Base-by-base conservation (phyloP, 2,329 filamentous ascomycete genomes). In the Monilinia aucupariae region DNA sequence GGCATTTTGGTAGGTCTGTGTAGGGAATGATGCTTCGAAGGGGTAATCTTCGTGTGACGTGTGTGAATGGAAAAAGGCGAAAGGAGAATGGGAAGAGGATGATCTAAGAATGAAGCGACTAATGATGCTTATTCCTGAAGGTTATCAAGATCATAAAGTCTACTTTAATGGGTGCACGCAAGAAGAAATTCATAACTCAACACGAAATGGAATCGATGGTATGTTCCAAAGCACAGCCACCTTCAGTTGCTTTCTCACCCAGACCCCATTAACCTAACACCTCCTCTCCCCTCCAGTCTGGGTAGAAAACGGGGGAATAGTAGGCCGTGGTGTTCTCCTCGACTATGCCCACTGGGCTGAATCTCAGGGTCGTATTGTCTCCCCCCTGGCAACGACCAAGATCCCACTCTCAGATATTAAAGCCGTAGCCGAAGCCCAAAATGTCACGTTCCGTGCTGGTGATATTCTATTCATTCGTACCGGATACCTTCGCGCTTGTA, bases 301-400 rank as follows among this genome's bases (percentile, higher is more conserved):
- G 75, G 68, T 69, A n/a, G 70, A 76, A 41, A 68, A 73, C 13
- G 79, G 80, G 39, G 79, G 80, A 43, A 76, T 83, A 8, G 78
- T 78, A 2, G 81, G 80, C 3, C 76, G 81, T 0, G 81, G 80
- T 25, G 74, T 83, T 2, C 73, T 84, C 0, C 71, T 83, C 0
- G 84, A 86, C 70, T 85, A 80, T 61, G 59, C 61, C 20, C 34
- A 53, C 12, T 90, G 86, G 80, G 85, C 86, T 2, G 77, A 78
- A 22, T 75, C 75, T 45, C 79, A 85, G 52, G 80, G 79, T 41
- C 81, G 87, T 60, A 69, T 78, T 54, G 84, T 84, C 45, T 80
- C 87, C 64, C 75, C 84, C 1, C 79, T 81, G 66, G 84, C 82
- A 45, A 67, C 53, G 12, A 67, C 61, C 6, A 59, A 66, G 27